Conservation (phyloP, 345 rosid species). For the Eucalyptus regnans region DNA sequence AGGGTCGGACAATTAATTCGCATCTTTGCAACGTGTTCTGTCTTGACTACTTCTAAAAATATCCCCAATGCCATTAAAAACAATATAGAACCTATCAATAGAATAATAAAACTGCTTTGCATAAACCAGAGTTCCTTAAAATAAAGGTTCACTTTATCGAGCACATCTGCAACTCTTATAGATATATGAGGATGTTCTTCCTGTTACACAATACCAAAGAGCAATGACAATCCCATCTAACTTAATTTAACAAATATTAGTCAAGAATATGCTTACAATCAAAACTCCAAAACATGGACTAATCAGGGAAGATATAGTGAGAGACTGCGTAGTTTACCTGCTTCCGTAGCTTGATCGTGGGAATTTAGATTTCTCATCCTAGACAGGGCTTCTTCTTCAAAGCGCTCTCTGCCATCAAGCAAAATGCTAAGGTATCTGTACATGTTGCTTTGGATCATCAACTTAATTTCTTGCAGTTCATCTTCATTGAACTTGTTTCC, state of each 20-base stretch:
- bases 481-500: conserved; percentile 74
- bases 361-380: conserved; percentile 21
- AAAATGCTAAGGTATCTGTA: conserved; percentile 87
- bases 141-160: background rate
- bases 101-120: background rate
- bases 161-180: background rate
- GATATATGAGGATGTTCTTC: background rate
- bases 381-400: conserved; percentile 81
- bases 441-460: conserved; percentile 97
- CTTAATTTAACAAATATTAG: background rate
- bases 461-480: conserved; percentile 80
- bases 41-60: background rate
- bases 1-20: background rate
- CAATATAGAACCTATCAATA: background rate
- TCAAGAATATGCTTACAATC: background rate
- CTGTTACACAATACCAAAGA: background rate
- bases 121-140: background rate
- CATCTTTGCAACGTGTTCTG: background rate
- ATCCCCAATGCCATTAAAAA: background rate
- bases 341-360: conserved; percentile 31
- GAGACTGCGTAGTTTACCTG: conserved; percentile 17
- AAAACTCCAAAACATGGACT: background rate
- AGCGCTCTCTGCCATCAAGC: conserved; percentile 94
- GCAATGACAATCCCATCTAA: background rate
- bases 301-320: background rate